A percentile compares a stretch with the other conserved stretches of the same genome.
Evolutionary conservation across 805 yeast species (phyloP).

Genomic region (Kodamaea leandrae): DNA sequence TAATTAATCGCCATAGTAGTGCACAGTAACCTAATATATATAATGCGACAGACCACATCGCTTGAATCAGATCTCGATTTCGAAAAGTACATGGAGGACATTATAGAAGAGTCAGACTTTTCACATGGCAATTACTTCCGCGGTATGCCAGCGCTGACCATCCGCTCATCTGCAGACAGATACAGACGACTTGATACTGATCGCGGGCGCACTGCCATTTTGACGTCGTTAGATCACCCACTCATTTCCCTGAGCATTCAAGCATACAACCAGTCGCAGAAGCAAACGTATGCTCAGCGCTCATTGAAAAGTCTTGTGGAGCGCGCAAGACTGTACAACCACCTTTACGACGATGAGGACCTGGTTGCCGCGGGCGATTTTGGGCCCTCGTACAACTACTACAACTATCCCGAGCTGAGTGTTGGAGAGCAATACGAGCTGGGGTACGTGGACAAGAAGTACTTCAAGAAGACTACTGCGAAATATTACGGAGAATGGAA

Average conservation of each 20-base stretch:
- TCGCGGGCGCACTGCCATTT: conserved; percentile 7
- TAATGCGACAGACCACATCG: background rate
- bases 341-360: conserved; percentile 2
- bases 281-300: conserved; percentile 1
- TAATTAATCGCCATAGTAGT: background rate
- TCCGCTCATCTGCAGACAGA: background rate
- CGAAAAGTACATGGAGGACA: conserved; percentile 6
- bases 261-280: conserved; percentile 10
- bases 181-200: background rate
- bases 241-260: conserved; percentile 10
- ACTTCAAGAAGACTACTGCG: conserved; percentile 6
- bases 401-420: background rate
- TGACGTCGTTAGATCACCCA: conserved; percentile 10
- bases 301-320: conserved; percentile 2
- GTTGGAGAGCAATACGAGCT: conserved; percentile 1
- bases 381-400: conserved; percentile 1
- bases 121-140: background rate
- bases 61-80: background rate
- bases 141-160: conserved; percentile 4
- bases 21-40: background rate
- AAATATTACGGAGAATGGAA: conserved; percentile 9
- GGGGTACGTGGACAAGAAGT: conserved; percentile 7
- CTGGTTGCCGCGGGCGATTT: background rate
- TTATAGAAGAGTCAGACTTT: background rate
- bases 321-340: conserved; percentile 1